Evolutionary conservation across 306 rosid genomes (phyloP).

Genomic region (barrel medic (Medicago truncatula)): DNA sequence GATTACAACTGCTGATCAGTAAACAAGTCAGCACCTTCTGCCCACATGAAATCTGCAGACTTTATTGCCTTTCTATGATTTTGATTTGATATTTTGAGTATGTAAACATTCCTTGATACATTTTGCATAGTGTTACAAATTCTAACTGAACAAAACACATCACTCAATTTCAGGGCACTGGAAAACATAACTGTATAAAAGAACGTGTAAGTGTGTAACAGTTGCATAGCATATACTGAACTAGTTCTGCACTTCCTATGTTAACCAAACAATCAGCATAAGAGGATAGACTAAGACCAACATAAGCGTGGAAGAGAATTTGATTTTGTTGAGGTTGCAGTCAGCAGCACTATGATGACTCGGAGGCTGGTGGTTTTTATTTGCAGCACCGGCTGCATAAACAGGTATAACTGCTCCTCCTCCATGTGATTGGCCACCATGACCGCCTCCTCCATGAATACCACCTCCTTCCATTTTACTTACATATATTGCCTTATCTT

Average conservation of each 20-base stretch:
- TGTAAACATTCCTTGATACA: slow-evolving; percentile 9
- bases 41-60: background rate
- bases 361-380: slow-evolving; percentile 48
- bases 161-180: background rate
- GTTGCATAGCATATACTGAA: background rate
- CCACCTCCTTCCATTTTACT: slow-evolving; percentile 50
- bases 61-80: background rate
- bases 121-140: slow-evolving; percentile 18
- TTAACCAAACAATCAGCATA: slow-evolving; percentile 35
- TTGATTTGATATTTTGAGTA: slow-evolving; percentile 10
- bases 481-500: slow-evolving; percentile 40
- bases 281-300: slow-evolving; percentile 47
- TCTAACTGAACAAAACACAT: slow-evolving; percentile 18
- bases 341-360: slow-evolving; percentile 52
- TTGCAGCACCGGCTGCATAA: slow-evolving; percentile 68
- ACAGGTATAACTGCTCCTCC: slow-evolving; percentile 61
- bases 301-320: slow-evolving; percentile 44
- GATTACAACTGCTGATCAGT: background rate
- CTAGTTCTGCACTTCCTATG: slow-evolving; percentile 22
- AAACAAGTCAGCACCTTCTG: slow-evolving; percentile 10
- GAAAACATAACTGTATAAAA: slow-evolving; percentile 19
- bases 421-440: slow-evolving; percentile 48
- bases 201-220: background rate
- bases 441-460: slow-evolving; percentile 37
- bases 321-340: slow-evolving; percentile 45